Conservation (phyloP, 306 rosid genomes). For the Citrullus colocynthis region DNA sequence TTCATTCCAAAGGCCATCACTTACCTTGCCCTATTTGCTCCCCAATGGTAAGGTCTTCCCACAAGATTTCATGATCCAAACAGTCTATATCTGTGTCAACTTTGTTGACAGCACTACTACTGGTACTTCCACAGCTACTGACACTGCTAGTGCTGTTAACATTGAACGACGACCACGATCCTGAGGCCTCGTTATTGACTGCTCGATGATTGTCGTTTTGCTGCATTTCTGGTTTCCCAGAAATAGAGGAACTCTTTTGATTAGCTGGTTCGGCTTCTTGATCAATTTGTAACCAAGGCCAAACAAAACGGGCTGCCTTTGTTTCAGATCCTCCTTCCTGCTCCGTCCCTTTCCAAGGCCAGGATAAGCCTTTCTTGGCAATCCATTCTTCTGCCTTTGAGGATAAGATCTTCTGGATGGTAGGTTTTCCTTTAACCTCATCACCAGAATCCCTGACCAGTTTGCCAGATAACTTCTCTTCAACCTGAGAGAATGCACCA, state of each 20-base stretch:
- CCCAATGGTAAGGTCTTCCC: slow-evolving; percentile 93
- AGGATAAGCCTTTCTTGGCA: slow-evolving; percentile 63
- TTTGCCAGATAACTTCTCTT: slow-evolving; percentile 53
- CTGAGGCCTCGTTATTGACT: slow-evolving; percentile 51
- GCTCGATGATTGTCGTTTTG: slow-evolving; percentile 39
- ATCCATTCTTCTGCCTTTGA: slow-evolving; percentile 88
- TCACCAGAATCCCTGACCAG: slow-evolving; percentile 44
- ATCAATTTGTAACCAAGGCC: slow-evolving; percentile 56
- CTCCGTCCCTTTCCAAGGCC: slow-evolving; percentile 86
- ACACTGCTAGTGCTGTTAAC: slow-evolving; percentile 93
- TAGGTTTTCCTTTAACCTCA: slow-evolving; percentile 54
- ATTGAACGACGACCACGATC: slow-evolving; percentile 70
- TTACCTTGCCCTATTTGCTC: slow-evolving; percentile 97
- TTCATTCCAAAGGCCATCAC: slow-evolving; percentile 5
- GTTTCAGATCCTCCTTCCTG: slow-evolving; percentile 50
- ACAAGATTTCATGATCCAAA: slow-evolving; percentile 87
- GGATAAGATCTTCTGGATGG: slow-evolving; percentile 48
- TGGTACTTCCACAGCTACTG: slow-evolving; percentile 91
- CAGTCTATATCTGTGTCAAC: slow-evolving; percentile 71
- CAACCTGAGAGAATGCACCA: slow-evolving; percentile 39
- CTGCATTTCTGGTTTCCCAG: slow-evolving; percentile 40
- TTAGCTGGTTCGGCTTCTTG: slow-evolving; percentile 46
- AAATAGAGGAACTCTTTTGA: slow-evolving; percentile 27
- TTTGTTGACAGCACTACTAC: slow-evolving; percentile 64
- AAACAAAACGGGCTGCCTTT: slow-evolving; percentile 29